phyloP scores from a whole-genome alignment of 139 green algal genomes.

The Coelastrella sp. region DNA sequence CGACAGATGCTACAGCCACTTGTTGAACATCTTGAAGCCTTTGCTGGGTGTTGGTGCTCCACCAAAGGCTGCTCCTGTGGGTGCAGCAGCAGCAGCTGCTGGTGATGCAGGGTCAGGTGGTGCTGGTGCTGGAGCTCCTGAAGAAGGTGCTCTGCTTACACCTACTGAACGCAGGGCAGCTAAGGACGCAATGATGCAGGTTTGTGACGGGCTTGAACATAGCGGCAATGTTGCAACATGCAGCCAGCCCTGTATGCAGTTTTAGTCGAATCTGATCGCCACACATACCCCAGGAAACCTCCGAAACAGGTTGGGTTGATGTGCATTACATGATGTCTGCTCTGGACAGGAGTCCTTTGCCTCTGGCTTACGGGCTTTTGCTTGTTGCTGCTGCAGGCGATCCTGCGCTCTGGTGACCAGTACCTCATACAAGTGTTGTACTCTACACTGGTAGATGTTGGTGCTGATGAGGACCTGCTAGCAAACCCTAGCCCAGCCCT shows the following conservation, averaged over 20 bases:
- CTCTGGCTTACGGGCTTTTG: too few species aligned
- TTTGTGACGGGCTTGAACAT: background rate
- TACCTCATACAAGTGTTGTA: constrained; percentile 35
- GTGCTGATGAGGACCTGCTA: constrained; percentile 44
- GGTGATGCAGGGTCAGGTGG: background rate
- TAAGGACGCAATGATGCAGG: constrained; percentile 44
- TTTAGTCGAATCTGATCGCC: too few species aligned
- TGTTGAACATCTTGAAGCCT: constrained; percentile 63
- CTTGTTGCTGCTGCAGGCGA: background rate
- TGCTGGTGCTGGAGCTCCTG: constrained; percentile 35
- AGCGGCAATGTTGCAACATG: background rate
- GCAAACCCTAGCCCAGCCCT: constrained; percentile 71
- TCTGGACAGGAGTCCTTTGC: too few species aligned
- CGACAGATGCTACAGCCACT: constrained; percentile 68
- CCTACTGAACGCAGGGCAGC: background rate
- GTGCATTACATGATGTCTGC: too few species aligned
- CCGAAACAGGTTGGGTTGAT: too few species aligned
- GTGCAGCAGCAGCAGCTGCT: constrained; percentile 25
- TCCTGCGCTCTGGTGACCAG: constrained; percentile 7
- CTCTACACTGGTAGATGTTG: constrained; percentile 40
- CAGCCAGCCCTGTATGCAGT: too few species aligned
- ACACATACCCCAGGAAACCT: too few species aligned
- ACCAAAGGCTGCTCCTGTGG: constrained; percentile 5
- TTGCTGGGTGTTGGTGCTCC: constrained; percentile 48
- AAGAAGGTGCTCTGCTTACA: constrained; percentile 7